phyloP scores from a whole-genome alignment of 768 basidiomycete species.

The Flagelloscypha sp. region DNA sequence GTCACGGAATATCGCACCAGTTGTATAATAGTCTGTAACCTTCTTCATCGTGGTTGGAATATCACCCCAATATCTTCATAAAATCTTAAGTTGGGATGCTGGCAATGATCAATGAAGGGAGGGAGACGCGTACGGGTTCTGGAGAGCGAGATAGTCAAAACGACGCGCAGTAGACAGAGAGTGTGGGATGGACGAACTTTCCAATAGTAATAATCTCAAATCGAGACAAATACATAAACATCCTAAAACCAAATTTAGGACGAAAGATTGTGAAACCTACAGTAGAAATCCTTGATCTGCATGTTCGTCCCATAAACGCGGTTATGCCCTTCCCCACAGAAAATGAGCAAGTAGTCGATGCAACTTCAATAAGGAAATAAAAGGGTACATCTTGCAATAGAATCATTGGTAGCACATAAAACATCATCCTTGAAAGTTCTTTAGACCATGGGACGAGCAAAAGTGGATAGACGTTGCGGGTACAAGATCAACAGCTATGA shows the following conservation, averaged over 20 bases:
- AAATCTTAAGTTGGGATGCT: neutral
- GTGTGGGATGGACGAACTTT: conserved; percentile 34
- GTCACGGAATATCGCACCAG: conserved; percentile 34
- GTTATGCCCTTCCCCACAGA: conserved; percentile 84
- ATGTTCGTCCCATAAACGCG: conserved; percentile 48
- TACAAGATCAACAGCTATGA: too few species aligned
- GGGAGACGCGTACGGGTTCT: too few species aligned
- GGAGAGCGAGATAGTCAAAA: neutral
- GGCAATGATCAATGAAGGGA: neutral
- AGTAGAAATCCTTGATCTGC: conserved; percentile 49
- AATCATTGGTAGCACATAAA: too few species aligned
- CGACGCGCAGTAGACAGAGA: neutral
- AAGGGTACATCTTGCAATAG: too few species aligned
- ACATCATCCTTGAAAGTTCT: too few species aligned
- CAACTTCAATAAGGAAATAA: too few species aligned
- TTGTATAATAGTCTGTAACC: conserved; percentile 50
- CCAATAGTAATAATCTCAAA: conserved; percentile 78
- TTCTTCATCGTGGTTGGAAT: conserved; percentile 49
- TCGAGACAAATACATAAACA: too few species aligned
- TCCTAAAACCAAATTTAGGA: too few species aligned
- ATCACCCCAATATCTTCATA: conserved; percentile 61
- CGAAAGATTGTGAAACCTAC: too few species aligned
- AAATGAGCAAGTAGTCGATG: too few species aligned
- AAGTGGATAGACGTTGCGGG: too few species aligned
- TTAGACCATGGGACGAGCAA: too few species aligned